Conservation (phyloP, 306 rosid species). For the Vigna reflexopilosa region DNA sequence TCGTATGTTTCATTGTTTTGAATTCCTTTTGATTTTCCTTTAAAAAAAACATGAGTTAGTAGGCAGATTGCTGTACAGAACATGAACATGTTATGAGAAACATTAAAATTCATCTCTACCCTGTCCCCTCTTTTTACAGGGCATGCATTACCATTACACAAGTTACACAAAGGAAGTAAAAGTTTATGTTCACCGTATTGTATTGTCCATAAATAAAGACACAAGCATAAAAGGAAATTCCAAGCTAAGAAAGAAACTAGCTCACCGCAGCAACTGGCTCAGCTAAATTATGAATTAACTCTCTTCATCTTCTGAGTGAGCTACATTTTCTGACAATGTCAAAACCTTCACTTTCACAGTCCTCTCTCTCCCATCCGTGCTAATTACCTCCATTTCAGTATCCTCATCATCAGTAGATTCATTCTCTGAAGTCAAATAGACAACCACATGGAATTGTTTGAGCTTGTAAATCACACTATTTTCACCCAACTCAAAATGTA, state of each 20-base stretch:
- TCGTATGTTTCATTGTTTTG: too few relatives aligned
- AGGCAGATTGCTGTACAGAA: too few relatives aligned
- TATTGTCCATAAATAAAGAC: conserved; percentile 9
- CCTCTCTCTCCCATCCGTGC: conserved; percentile 54
- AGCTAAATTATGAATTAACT: conserved; percentile 47
- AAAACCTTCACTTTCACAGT: conserved; percentile 61
- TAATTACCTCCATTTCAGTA: conserved; percentile 50
- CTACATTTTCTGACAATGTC: conserved; percentile 44
- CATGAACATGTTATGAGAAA: too few relatives aligned
- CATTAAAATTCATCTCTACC: background rate
- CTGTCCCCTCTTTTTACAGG: background rate
- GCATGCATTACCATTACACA: conserved; percentile 6
- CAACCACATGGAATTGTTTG: conserved; percentile 5
- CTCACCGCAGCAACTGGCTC: conserved; percentile 61
- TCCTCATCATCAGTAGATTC: conserved; percentile 25
- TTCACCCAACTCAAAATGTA: background rate
- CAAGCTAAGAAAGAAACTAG: conserved; percentile 41
- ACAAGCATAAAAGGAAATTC: conserved; percentile 33
- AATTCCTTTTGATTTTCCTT: too few relatives aligned
- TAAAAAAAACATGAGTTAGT: too few relatives aligned
- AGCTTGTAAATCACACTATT: conserved; percentile 22
- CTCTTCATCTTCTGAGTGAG: conserved; percentile 64
- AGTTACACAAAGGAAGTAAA: background rate
- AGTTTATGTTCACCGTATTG: background rate
- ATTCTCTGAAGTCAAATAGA: conserved; percentile 39